Percentiles rank a stretch among this genome's conserved stretches.
Evolutionary conservation across 2,329 filamentous ascomycete species (phyloP).

Genomic region (Graphilbum fragrans): DNA sequence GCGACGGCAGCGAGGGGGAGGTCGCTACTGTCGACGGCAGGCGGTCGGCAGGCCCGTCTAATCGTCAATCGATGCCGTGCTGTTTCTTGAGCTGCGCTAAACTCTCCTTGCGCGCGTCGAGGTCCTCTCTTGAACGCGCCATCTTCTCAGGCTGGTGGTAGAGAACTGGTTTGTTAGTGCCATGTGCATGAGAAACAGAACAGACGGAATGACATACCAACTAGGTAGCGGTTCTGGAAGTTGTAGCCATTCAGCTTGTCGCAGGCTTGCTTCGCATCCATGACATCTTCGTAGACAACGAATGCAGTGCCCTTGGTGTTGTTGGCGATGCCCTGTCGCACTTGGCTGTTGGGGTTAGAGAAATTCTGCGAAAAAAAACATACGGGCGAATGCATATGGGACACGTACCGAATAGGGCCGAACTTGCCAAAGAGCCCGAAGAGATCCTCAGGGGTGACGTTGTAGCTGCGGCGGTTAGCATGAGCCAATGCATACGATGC

Average conservation of each 20-base stretch:
- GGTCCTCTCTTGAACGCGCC: constrained; percentile 78
- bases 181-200: constrained; percentile 2
- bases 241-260: constrained; percentile 99
- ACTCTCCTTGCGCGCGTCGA: constrained; percentile 88
- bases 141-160: constrained; percentile 57
- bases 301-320: constrained; percentile 98
- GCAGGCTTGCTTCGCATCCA: constrained; percentile 97
- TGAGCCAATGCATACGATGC: too few relatives aligned
- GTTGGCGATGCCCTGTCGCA: constrained; percentile 92
- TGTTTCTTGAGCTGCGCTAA: constrained; percentile 97
- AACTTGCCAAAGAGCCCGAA: constrained; percentile 99
- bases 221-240: constrained; percentile 98
- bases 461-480: constrained; percentile 55
- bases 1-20: constrained; percentile 13
- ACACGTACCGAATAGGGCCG: constrained; percentile 74
- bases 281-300: constrained; percentile 98
- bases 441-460: constrained; percentile 94
- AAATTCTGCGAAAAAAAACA: not conserved
- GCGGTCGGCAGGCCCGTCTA: constrained; percentile 54
- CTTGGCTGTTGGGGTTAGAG: constrained; percentile 60
- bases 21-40: constrained; percentile 24
- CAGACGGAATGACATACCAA: constrained; percentile 52
- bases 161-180: constrained; percentile 29
- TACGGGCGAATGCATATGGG: not conserved
- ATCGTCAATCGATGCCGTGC: constrained; percentile 96